These are phyloP conservation scores for Rhynchospora breviuscula DNA, from an alignment of 176 grass and related monocot genomes.

Conservation along the genomic window DNA sequence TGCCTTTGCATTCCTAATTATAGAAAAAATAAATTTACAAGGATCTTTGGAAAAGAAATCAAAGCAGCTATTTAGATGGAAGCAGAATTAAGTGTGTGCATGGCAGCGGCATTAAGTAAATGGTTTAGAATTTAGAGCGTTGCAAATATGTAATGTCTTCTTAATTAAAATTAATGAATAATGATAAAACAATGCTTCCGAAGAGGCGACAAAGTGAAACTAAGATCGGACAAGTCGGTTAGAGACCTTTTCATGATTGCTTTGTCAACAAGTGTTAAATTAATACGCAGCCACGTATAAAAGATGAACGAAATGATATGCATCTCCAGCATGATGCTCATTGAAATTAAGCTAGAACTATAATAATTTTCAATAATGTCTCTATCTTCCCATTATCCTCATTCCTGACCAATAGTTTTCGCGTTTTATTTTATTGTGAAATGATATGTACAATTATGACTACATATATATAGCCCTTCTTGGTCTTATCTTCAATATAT, in stretches of 20 bases:
- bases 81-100: neutral
- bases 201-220: neutral
- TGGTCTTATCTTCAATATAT: neutral
- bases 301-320: neutral
- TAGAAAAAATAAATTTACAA: neutral
- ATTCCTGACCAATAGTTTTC: neutral
- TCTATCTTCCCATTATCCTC: neutral
- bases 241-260: neutral
- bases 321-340: neutral
- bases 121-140: neutral
- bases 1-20: too few relatives aligned
- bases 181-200: conserved; percentile 5
- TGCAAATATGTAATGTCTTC: neutral
- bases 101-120: neutral
- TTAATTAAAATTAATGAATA: neutral
- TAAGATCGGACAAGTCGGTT: neutral
- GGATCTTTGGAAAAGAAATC: neutral
- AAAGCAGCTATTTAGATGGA: neutral
- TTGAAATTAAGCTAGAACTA: neutral
- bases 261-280: neutral
- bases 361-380: neutral
- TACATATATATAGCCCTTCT: neutral
- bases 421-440: neutral
- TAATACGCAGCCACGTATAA: neutral
- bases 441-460: neutral